These are phyloP conservation scores for Lentinula raphanica DNA, from an alignment of 768 basidiomycete species.

Conservation along the genomic window DNA sequence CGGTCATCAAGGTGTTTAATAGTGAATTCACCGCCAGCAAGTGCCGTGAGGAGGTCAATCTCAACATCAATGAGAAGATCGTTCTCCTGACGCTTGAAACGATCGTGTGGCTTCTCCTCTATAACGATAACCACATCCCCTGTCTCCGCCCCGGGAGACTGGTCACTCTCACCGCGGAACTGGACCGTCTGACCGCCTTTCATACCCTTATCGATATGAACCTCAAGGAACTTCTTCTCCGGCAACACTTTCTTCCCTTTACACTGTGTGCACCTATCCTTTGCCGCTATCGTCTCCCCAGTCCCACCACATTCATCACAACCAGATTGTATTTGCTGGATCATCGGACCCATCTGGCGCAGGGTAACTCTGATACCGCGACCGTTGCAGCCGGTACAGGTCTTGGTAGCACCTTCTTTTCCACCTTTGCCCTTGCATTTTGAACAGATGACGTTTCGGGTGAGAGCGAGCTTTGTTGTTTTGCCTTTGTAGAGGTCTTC, in stretches of 20 bases:
- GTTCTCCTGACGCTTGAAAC: constrained; percentile 84
- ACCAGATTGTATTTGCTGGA: constrained; percentile 94
- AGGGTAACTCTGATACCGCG: constrained; percentile 88
- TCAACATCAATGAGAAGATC: constrained; percentile 85
- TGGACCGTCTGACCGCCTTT: constrained; percentile 87
- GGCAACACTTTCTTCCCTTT: constrained; percentile 92
- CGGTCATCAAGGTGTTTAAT: constrained; percentile 95
- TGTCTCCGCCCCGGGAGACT: constrained; percentile 80
- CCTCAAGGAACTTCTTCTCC: constrained; percentile 96
- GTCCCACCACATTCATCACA: constrained; percentile 91
- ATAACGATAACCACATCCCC: constrained; percentile 94
- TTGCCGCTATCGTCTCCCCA: constrained; percentile 93
- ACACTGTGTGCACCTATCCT: constrained; percentile 89
- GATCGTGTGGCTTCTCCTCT: constrained; percentile 87
- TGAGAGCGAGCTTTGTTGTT: constrained; percentile 94
- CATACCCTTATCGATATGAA: constrained; percentile 98
- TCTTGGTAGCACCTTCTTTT: constrained; percentile 90
- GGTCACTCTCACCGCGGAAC: constrained; percentile 89
- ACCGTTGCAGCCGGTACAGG: constrained; percentile 75
- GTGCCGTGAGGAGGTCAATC: constrained; percentile 87
- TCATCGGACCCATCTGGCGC: constrained; percentile 99
- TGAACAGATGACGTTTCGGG: constrained; percentile 88
- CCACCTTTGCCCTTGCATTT: constrained; percentile 97
- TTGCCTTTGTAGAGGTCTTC: constrained; percentile 99
- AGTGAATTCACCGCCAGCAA: constrained; percentile 86